These are phyloP conservation scores for Fomitopsis pulvina DNA, from an alignment of 768 basidiomycete species.

Conservation along the genomic window DNA sequence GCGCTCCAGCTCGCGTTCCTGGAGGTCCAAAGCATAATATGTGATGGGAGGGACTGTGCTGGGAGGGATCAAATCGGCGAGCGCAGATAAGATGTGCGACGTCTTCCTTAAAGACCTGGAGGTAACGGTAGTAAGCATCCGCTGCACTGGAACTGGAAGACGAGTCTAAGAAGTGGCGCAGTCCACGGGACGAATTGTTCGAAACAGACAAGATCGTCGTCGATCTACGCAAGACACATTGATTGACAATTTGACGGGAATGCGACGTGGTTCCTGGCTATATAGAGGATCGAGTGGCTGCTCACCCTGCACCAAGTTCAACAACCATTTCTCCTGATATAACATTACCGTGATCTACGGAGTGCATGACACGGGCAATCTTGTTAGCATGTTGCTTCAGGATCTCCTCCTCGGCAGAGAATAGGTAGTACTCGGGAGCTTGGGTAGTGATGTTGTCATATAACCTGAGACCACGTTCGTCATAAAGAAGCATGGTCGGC, in stretches of 20 bases:
- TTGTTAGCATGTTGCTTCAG: slow-evolving; percentile 65
- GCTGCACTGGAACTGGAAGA: background rate
- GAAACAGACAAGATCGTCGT: background rate
- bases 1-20: slow-evolving; percentile 77
- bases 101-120: slow-evolving; percentile 82
- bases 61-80: slow-evolving; percentile 47
- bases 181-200: too few relatives aligned
- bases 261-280: background rate
- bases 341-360: slow-evolving; percentile 23
- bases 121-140: background rate
- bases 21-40: slow-evolving; percentile 92
- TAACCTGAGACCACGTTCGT: slow-evolving; percentile 76
- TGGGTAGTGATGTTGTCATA: slow-evolving; percentile 83
- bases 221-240: background rate
- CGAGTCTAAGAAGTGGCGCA: background rate
- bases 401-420: slow-evolving; percentile 82
- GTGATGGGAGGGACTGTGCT: slow-evolving; percentile 46
- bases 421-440: slow-evolving; percentile 84
- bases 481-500: slow-evolving; percentile 82
- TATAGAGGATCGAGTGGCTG: slow-evolving; percentile 13
- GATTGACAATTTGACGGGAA: background rate
- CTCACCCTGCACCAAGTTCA: slow-evolving; percentile 94
- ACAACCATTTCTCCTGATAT: slow-evolving; percentile 54
- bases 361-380: slow-evolving; percentile 71
- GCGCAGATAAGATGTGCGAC: slow-evolving; percentile 68